Conservation (phyloP, 371 early-diverging fungal species). For the Blakeslea trispora region DNA sequence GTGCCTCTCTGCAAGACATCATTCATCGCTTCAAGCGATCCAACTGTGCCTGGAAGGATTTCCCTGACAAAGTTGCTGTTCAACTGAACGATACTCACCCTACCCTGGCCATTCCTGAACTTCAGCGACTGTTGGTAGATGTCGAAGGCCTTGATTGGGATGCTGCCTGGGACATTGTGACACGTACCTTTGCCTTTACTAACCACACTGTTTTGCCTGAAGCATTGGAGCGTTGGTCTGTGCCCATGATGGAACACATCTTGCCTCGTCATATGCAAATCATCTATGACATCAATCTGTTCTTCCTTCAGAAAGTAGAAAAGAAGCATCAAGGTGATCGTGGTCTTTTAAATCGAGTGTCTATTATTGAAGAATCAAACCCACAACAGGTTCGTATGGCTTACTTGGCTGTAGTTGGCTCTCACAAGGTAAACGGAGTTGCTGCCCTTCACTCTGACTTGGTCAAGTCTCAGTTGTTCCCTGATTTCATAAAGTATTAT, state of each 20-base stretch:
- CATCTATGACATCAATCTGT: constrained; percentile 94
- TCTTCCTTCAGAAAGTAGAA: constrained; percentile 91
- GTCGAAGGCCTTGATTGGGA: constrained; percentile 89
- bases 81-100: constrained; percentile 92
- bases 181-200: constrained; percentile 88
- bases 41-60: constrained; percentile 78
- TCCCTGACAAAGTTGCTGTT: constrained; percentile 89
- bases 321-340: constrained; percentile 81
- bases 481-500: constrained; percentile 82
- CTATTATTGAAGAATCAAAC: constrained; percentile 85
- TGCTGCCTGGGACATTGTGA: constrained; percentile 89
- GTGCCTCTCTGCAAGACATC: constrained; percentile 85
- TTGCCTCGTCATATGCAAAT: constrained; percentile 93
- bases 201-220: constrained; percentile 97
- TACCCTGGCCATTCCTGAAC: constrained; percentile 83
- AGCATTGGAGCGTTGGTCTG: constrained; percentile 94
- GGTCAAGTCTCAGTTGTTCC: constrained; percentile 80
- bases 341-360: constrained; percentile 81
- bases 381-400: constrained; percentile 93
- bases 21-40: constrained; percentile 90
- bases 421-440: constrained; percentile 93
- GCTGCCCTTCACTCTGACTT: constrained; percentile 90
- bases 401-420: constrained; percentile 67
- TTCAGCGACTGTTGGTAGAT: constrained; percentile 88
- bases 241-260: constrained; percentile 84